Conservation (phyloP, 1,284 basidiomycete genomes). For the Athelia psychrophila region DNA sequence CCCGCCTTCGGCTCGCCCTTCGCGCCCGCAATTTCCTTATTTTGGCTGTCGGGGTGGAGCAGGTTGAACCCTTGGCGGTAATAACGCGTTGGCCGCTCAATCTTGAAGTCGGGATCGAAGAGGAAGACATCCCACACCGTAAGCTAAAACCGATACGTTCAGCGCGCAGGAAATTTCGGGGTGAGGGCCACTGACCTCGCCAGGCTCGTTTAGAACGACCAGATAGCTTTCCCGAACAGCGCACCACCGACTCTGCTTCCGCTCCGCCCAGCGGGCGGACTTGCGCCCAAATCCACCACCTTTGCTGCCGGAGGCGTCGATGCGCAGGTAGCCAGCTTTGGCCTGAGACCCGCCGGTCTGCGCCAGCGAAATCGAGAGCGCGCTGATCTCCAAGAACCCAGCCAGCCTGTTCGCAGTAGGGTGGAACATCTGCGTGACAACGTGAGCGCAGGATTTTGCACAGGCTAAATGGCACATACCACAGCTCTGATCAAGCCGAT, state of each 20-base stretch:
- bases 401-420: constrained; percentile 90
- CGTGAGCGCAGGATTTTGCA: constrained; percentile 7
- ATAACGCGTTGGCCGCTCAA: constrained; percentile 76
- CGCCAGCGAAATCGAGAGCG: constrained; percentile 83
- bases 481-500: constrained; percentile 87
- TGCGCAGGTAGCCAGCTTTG: constrained; percentile 85
- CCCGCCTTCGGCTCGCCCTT: constrained; percentile 13
- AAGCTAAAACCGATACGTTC: constrained; percentile 40
- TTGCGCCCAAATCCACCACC: constrained; percentile 61
- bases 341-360: constrained; percentile 81
- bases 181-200: constrained; percentile 53
- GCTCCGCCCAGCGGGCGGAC: constrained; percentile 63
- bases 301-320: constrained; percentile 48
- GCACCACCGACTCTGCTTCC: constrained; percentile 86
- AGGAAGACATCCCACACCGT: constrained; percentile 93
- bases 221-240: constrained; percentile 93
- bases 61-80: constrained; percentile 76
- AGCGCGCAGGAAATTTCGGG: neutral
- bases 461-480: constrained; percentile 43
- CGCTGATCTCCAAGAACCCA: constrained; percentile 94
- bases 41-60: constrained; percentile 35
- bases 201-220: constrained; percentile 85
- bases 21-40: constrained; percentile 17
- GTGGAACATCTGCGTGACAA: constrained; percentile 88
- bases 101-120: constrained; percentile 87